Conservation (phyloP, 331 rosid species). For the Rosa hybrid region DNA sequence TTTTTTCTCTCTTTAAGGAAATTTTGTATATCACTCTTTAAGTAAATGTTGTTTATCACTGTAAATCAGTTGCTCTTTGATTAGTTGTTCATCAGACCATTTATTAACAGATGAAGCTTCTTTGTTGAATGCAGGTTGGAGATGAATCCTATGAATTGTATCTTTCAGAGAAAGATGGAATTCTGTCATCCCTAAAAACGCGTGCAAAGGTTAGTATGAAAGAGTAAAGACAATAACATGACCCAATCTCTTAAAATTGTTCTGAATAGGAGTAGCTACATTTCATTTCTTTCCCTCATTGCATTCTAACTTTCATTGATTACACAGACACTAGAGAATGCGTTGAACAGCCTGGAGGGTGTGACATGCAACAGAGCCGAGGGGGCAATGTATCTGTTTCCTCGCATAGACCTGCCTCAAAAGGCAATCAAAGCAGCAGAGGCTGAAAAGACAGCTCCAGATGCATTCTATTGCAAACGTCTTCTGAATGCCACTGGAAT, state of each 20-base stretch:
- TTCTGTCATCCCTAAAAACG: slow-evolving; percentile 69
- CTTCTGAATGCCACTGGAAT: slow-evolving; percentile 89
- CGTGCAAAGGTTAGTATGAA: slow-evolving; percentile 82
- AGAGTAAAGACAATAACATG: background rate
- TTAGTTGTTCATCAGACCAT: background rate
- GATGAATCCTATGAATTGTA: slow-evolving; percentile 80
- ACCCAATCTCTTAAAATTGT: background rate
- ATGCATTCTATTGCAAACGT: slow-evolving; percentile 70
- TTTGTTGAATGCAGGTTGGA: slow-evolving; percentile 70
- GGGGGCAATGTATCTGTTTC: slow-evolving; percentile 98
- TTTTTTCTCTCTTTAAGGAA: slow-evolving; percentile 14
- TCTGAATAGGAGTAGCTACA: background rate
- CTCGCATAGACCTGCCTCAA: slow-evolving; percentile 59
- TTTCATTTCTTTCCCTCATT: background rate
- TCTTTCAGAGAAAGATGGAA: slow-evolving; percentile 69
- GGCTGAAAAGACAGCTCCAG: slow-evolving; percentile 67
- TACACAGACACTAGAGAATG: slow-evolving; percentile 72
- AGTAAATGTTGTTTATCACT: no score
- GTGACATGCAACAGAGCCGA: slow-evolving; percentile 94
- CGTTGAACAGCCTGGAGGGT: slow-evolving; percentile 76
- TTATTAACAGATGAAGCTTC: slow-evolving; percentile 16
- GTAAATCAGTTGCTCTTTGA: background rate
- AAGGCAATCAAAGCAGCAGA: slow-evolving; percentile 90
- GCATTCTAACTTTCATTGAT: background rate
- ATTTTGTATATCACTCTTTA: background rate